A percentile compares a stretch with the other conserved stretches of the same genome.
phyloP scores from a whole-genome alignment of 768 basidiomycete genomes.

The Mrakia frigida region DNA sequence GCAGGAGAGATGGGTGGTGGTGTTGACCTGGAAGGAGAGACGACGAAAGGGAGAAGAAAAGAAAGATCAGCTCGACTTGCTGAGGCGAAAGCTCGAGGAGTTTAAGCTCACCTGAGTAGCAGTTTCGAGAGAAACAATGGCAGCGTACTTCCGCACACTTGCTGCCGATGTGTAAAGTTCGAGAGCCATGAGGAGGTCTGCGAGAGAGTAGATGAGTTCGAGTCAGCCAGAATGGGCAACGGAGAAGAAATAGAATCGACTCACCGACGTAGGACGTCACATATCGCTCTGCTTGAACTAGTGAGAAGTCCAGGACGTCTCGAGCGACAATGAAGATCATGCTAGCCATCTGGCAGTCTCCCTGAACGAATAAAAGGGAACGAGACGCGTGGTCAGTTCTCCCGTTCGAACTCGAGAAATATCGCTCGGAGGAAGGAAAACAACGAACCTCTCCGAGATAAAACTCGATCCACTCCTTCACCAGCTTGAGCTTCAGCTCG shows the following conservation, averaged over 20 bases:
- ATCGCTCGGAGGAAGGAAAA: background rate
- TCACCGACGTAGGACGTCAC: constrained; percentile 28
- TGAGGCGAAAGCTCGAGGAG: no score
- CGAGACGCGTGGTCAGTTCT: background rate
- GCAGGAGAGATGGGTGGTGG: constrained; percentile 29
- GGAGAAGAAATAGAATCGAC: background rate
- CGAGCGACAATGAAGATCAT: constrained; percentile 20
- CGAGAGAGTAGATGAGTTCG: no score
- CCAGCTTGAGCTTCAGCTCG: constrained; percentile 9
- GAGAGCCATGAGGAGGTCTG: constrained; percentile 20
- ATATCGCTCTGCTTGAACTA: constrained; percentile 2
- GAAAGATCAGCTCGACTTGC: no score
- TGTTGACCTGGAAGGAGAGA: constrained; percentile 15
- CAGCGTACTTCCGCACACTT: constrained; percentile 8
- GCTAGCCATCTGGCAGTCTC: constrained; percentile 27
- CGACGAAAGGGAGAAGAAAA: background rate
- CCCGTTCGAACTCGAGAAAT: no score
- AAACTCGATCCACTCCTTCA: background rate
- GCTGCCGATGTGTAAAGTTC: constrained; percentile 21
- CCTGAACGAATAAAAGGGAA: background rate
- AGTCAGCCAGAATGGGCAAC: no score
- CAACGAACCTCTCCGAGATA: constrained; percentile 18
- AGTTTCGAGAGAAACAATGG: background rate
- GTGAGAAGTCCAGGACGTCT: constrained; percentile 10
- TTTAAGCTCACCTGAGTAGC: background rate